Base-by-base conservation (phyloP, 306 rosid genomes). In the Trifolium subterraneum region DNA sequence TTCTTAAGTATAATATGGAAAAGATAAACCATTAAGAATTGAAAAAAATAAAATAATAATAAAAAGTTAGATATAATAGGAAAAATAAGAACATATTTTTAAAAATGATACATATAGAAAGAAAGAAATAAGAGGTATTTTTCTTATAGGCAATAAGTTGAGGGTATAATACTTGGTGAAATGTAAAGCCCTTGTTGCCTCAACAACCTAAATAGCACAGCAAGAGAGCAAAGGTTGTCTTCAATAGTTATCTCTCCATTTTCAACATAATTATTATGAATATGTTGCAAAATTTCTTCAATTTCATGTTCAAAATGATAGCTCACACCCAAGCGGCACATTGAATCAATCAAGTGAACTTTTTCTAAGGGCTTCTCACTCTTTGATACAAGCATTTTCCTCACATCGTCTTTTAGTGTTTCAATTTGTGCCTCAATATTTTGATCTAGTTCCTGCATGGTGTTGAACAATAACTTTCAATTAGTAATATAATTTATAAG, bases 171-270 rank as follows among this genome's bases (percentile, higher is more conserved):
- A 88, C 86, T 73, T 16, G 72, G 60, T 9, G 85, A 72, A 79
- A 80, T 55, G 3, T 11, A 19, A 47, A 62, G 50, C 16, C 87
- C 87, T 1, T 83, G 84, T 72, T 85, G 85, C 16, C 92, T 77
- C 18, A 88, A 13, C 35, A 88, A 8, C 19, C 90, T 80, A 72
- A 88, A 88, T n/a, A 71, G 45, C 25, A 86, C 79, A 36, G 87
- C 79, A 65, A 54, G 51, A 54, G 44, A n/a, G 33, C 38, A 27
- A 7, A 86, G 75, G 23, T 81, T 77, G 44, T 31, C 38, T 19
- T 60, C 41, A 6, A 38, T n/a, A 47, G 4, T 61, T 66, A 52
- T 50, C 45, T 13, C 59, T 0, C 22, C 48, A 45, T 63, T 22
- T 58, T 31, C 64, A 33, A 18, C 45, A 19, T 62, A 35, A 15